A percentile compares a stretch with the other conserved stretches of the same genome.
Conservation (phyloP, 768 basidiomycete species). For the Sporobolomyces pararoseus region DNA sequence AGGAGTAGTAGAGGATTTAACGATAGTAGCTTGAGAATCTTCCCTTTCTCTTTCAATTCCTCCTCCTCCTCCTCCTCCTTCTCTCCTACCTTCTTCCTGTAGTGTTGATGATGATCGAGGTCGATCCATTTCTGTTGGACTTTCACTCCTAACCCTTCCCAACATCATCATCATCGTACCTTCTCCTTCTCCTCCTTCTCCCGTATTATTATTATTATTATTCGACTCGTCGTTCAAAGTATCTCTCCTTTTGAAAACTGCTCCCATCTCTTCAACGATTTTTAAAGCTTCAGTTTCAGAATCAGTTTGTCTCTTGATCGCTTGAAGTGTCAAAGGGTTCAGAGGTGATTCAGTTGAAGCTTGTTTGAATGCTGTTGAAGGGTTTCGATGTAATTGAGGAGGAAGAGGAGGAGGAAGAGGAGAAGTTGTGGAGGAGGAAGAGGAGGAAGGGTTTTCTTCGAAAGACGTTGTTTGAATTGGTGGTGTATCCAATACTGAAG, state of each 20-base stretch:
- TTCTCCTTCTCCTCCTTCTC: neutral
- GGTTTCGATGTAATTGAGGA: neutral
- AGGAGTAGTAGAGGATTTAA: neutral
- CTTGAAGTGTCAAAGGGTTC: constrained; percentile 32
- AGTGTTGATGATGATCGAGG: no score
- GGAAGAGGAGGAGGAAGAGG: neutral
- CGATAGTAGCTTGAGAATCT: constrained; percentile 6
- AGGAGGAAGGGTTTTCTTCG: neutral
- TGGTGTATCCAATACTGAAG: no score
- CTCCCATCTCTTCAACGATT: constrained; percentile 22
- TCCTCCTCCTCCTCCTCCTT: neutral
- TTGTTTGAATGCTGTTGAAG: constrained; percentile 19
- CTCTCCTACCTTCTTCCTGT: neutral
- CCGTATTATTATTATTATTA: neutral
- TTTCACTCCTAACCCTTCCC: constrained; percentile 11
- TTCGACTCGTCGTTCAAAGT: neutral
- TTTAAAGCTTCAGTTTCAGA: constrained; percentile 27
- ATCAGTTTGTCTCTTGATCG: constrained; percentile 26
- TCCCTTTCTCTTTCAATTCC: neutral
- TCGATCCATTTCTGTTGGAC: neutral
- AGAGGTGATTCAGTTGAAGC: constrained; percentile 9
- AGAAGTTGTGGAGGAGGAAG: neutral
- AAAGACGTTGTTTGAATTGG: no score
- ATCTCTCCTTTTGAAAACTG: constrained; percentile 15
- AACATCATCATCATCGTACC: no score